Evolutionary conservation across 192 early-diverging fungal species (phyloP).

Genomic region (Rhizoclosmatium globosum): DNA sequence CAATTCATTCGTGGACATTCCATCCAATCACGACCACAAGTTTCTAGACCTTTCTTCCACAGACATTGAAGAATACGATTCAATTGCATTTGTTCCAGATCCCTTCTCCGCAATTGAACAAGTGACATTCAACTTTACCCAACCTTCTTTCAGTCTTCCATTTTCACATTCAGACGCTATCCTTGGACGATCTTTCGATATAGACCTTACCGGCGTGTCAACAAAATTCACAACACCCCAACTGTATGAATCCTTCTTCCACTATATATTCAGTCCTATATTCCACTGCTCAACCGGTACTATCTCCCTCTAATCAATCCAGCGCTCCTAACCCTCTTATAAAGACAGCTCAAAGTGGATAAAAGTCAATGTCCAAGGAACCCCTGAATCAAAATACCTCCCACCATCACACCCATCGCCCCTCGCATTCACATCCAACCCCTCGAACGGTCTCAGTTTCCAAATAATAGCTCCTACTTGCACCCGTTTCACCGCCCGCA

Average conservation of each 20-base stretch:
- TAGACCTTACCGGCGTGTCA: background rate
- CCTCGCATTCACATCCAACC: conserved; percentile 5
- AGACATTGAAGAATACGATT: no score
- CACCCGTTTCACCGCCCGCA: background rate
- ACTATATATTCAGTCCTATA: background rate
- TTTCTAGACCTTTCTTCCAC: no score
- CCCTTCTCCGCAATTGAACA: no score
- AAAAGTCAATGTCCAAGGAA: background rate
- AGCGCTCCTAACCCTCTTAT: no score
- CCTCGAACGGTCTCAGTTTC: background rate
- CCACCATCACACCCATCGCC: background rate
- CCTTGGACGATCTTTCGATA: background rate
- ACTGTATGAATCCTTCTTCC: background rate
- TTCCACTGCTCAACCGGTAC: background rate
- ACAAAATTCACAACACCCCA: background rate
- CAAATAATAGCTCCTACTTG: background rate
- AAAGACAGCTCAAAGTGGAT: background rate
- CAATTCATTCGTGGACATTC: no score
- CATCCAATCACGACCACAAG: no score
- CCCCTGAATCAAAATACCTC: conserved; percentile 3
- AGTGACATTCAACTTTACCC: no score
- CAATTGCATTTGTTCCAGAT: no score
- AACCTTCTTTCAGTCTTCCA: no score
- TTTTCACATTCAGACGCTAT: background rate
- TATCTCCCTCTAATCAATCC: background rate